Conservation (phyloP, 176 grass and related monocot species). For the Chloris gayana region DNA sequence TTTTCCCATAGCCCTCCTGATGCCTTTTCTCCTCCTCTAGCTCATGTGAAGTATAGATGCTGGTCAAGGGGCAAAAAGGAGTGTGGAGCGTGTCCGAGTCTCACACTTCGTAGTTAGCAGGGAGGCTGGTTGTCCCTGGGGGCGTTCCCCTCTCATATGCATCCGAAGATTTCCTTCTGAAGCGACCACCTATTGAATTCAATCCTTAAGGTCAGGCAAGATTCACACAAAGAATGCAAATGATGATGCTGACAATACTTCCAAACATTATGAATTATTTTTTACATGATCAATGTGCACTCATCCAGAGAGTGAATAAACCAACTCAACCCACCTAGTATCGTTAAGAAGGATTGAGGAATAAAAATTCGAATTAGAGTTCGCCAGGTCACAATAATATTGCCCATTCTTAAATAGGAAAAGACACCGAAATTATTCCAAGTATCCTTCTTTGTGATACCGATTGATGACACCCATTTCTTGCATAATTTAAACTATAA, state of each 20-base stretch:
- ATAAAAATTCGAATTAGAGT: background rate
- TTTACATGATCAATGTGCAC: background rate
- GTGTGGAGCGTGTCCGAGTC: constrained; percentile 8
- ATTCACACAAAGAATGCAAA: too few relatives aligned
- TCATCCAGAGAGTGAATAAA: background rate
- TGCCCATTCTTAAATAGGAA: background rate
- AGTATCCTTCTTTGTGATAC: background rate
- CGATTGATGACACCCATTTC: background rate
- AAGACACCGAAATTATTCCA: background rate
- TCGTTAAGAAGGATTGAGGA: too few relatives aligned
- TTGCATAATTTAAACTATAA: background rate
- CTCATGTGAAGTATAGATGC: constrained; percentile 33
- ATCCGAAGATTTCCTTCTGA: constrained; percentile 89
- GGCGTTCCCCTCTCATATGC: constrained; percentile 64
- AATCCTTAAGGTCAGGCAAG: constrained; percentile 7
- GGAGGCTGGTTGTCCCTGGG: constrained; percentile 42
- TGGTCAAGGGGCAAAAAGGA: constrained; percentile 44
- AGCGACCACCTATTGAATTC: constrained; percentile 61
- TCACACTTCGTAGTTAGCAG: constrained; percentile 80
- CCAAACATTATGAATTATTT: background rate
- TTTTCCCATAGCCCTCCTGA: constrained; percentile 24
- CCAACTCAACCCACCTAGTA: background rate
- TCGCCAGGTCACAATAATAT: background rate
- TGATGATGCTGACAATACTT: background rate
- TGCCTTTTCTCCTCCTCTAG: constrained; percentile 17